These are phyloP conservation scores for Saprolegnia parasitica DNA, from an alignment of 352 stramenopile species.

Conservation along the genomic window DNA sequence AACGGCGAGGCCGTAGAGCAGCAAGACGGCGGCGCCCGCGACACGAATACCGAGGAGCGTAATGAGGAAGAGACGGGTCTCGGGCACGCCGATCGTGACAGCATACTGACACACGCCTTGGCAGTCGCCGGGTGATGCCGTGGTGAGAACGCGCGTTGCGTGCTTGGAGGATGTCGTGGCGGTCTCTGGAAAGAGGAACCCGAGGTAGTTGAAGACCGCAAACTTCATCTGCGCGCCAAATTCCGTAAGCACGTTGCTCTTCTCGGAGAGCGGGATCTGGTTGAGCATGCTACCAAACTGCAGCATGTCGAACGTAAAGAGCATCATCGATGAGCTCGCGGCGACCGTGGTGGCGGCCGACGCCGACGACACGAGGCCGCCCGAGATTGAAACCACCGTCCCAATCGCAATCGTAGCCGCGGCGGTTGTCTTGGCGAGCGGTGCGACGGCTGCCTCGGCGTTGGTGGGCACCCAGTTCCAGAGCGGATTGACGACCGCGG, in stretches of 20 bases:
- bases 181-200: conserved; percentile 34
- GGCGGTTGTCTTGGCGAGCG: conserved; percentile 1
- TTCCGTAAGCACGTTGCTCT: not conserved
- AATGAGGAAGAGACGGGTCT: conserved; percentile 78
- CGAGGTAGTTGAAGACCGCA: conserved; percentile 14
- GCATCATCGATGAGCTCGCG: not conserved
- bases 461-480: conserved; percentile 31
- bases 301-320: conserved; percentile 12
- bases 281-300: conserved; percentile 10
- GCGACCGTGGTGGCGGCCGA: conserved; percentile 2
- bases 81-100: conserved; percentile 55
- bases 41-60: conserved; percentile 47
- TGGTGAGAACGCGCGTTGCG: not conserved
- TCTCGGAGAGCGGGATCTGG: conserved; percentile 6
- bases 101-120: conserved; percentile 80
- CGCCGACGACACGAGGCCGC: not conserved
- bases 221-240: not conserved
- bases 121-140: not conserved
- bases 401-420: not conserved
- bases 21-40: conserved; percentile 37
- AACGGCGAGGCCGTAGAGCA: conserved; percentile 48
- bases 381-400: not conserved
- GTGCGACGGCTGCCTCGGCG: conserved; percentile 24
- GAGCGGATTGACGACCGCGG: conserved; percentile 44
- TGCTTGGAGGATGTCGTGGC: not conserved